A percentile compares a stretch with the other conserved stretches of the same genome.
Evolutionary conservation across 371 early-diverging fungal species (phyloP).

Genomic region (Mortierella sp.): DNA sequence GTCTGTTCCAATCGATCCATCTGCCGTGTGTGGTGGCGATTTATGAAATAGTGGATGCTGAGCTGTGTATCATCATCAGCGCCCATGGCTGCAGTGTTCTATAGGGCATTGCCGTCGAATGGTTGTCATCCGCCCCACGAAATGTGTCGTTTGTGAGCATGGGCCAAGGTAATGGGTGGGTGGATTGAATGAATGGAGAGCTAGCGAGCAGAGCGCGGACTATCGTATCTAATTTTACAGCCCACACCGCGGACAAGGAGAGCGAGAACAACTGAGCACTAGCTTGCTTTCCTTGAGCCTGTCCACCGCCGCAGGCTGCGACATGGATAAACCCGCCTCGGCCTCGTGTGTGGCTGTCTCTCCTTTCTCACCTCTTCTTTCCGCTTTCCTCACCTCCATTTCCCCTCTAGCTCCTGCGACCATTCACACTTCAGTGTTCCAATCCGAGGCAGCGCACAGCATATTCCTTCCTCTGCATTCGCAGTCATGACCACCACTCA

Average conservation of each 20-base stretch:
- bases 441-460: background rate
- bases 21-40: no score
- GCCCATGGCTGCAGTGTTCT: no score
- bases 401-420: background rate
- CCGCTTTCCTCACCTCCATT: background rate
- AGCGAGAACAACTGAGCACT: background rate
- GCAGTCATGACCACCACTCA: slow-evolving; percentile 20
- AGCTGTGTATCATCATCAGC: no score
- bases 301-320: background rate
- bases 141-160: slow-evolving; percentile 7
- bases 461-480: background rate
- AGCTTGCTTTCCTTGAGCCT: no score
- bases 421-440: background rate
- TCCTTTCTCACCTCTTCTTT: background rate
- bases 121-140: no score
- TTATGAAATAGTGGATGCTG: no score
- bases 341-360: background rate
- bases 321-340: background rate
- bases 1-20: no score
- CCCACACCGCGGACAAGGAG: background rate
- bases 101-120: background rate
- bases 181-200: background rate
- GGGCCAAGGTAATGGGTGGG: slow-evolving; percentile 4
- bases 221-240: background rate
- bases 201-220: background rate